Percentiles rank a stretch among this genome's conserved stretches.
Conservation (phyloP, 1,284 basidiomycete genomes). For the Papiliotrema fonsecae region DNA sequence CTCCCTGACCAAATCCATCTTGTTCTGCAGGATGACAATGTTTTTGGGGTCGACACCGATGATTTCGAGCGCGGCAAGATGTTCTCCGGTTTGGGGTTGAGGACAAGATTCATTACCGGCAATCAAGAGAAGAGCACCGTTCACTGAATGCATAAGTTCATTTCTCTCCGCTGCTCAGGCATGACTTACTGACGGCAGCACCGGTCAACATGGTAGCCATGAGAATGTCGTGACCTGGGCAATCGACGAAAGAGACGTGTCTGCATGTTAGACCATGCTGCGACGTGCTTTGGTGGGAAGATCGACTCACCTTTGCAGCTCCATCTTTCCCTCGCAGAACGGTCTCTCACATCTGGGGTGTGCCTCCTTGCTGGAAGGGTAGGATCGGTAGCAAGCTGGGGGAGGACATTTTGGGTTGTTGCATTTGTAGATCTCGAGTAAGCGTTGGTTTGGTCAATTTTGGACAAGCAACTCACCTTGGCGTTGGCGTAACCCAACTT, state of each 20-base stretch:
- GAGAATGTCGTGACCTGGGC: slow-evolving; percentile 85
- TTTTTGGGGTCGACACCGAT: slow-evolving; percentile 87
- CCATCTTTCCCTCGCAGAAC: slow-evolving; percentile 85
- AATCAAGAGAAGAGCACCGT: slow-evolving; percentile 89
- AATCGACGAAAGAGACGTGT: slow-evolving; percentile 90
- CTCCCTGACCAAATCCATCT: slow-evolving; percentile 93
- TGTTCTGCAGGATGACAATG: slow-evolving; percentile 97
- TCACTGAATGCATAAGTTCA: slow-evolving; percentile 54
- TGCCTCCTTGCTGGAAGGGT: slow-evolving; percentile 89
- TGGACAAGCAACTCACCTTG: slow-evolving; percentile 59
- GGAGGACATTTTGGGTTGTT: slow-evolving; percentile 87
- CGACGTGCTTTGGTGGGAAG: not conserved
- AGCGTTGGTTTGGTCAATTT: not conserved
- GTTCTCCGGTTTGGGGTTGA: slow-evolving; percentile 97
- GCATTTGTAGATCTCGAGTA: slow-evolving; percentile 90
- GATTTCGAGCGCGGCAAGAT: slow-evolving; percentile 97
- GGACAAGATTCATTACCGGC: slow-evolving; percentile 98
- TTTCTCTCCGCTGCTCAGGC: not conserved
- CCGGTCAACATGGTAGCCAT: slow-evolving; percentile 99
- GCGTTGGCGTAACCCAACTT: slow-evolving; percentile 98
- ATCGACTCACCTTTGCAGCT: slow-evolving; percentile 60
- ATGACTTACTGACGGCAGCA: slow-evolving; percentile 72
- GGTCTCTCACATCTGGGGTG: slow-evolving; percentile 88
- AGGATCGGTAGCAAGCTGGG: slow-evolving; percentile 90
- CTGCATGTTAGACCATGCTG: slow-evolving; percentile 49